A percentile compares a stretch with the other conserved stretches of the same genome.
Evolutionary conservation across 805 yeast species (phyloP).

Genomic region (Soucietia sequanensis): DNA sequence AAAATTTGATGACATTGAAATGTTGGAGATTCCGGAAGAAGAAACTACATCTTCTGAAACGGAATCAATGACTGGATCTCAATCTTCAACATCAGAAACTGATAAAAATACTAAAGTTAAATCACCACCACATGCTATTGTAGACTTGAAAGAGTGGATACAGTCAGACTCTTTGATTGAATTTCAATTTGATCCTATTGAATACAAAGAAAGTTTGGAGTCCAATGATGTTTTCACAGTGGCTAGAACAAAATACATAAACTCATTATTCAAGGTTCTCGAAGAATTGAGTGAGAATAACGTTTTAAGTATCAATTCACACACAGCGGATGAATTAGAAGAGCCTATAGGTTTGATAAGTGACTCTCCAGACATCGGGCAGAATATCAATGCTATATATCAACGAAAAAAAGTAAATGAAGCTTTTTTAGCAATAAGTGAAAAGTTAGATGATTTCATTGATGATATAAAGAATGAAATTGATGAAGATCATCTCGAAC

Average conservation of each 20-base stretch:
- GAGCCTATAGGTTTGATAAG: constrained; percentile 33
- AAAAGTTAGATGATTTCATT: constrained; percentile 28
- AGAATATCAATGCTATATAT: constrained; percentile 5
- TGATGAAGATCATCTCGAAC: constrained; percentile 20
- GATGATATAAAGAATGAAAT: constrained; percentile 20
- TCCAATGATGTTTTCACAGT: constrained; percentile 41
- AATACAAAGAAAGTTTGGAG: constrained; percentile 33
- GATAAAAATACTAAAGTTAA: background rate
- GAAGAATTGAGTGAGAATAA: constrained; percentile 30
- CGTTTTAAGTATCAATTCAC: constrained; percentile 8
- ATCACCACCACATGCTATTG: constrained; percentile 18
- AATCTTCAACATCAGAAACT: constrained; percentile 7
- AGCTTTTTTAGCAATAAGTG: constrained; percentile 27
- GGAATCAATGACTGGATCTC: constrained; percentile 20
- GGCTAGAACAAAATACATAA: constrained; percentile 47
- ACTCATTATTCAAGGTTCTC: constrained; percentile 50
- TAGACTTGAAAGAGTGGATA: constrained; percentile 50
- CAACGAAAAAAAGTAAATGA: constrained; percentile 16
- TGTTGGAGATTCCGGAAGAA: constrained; percentile 44
- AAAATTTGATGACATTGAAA: constrained; percentile 39
- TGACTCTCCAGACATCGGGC: constrained; percentile 11
- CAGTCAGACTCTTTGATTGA: constrained; percentile 30
- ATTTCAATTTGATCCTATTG: constrained; percentile 42
- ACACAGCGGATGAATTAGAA: constrained; percentile 11
- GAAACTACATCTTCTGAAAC: constrained; percentile 23